Conservation (phyloP, 2,329 filamentous ascomycete species). For the Arthrocladium fulminans region DNA sequence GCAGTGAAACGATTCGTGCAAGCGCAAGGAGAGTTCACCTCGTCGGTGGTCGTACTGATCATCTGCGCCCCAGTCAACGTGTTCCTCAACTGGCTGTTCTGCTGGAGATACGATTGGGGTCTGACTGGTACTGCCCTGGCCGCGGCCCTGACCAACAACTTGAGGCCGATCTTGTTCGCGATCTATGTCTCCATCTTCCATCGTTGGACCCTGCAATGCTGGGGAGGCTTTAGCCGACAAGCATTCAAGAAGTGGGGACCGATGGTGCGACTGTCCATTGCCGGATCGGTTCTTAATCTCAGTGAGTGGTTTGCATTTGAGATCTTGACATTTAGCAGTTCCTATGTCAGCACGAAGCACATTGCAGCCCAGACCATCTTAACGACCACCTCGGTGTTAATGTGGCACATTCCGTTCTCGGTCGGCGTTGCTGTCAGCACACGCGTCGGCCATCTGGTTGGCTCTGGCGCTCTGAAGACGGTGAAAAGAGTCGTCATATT, state of each 20-base stretch:
- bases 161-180: slow-evolving; percentile 55
- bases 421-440: slow-evolving; percentile 71
- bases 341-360: slow-evolving; percentile 60
- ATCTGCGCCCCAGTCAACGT: slow-evolving; percentile 68
- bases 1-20: slow-evolving; percentile 67
- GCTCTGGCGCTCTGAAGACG: slow-evolving; percentile 62
- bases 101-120: slow-evolving; percentile 44
- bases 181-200: slow-evolving; percentile 37
- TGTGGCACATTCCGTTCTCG: slow-evolving; percentile 69
- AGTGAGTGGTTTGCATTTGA: slow-evolving; percentile 80
- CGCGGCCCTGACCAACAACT: slow-evolving; percentile 55
- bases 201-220: slow-evolving; percentile 53
- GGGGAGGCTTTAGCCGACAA: slow-evolving; percentile 58
- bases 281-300: slow-evolving; percentile 74
- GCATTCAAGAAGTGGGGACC: slow-evolving; percentile 59
- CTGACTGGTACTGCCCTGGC: slow-evolving; percentile 65
- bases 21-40: slow-evolving; percentile 63
- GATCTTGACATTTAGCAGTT: slow-evolving; percentile 62
- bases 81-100: slow-evolving; percentile 60
- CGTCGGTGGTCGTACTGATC: slow-evolving; percentile 66
- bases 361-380: slow-evolving; percentile 73
- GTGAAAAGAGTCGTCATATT: slow-evolving; percentile 47
- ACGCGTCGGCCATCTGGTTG: slow-evolving; percentile 72
- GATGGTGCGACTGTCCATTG: slow-evolving; percentile 69
- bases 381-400: slow-evolving; percentile 37